phyloP scores from a whole-genome alignment of 768 basidiomycete genomes.

The Tulasnella calospora region DNA sequence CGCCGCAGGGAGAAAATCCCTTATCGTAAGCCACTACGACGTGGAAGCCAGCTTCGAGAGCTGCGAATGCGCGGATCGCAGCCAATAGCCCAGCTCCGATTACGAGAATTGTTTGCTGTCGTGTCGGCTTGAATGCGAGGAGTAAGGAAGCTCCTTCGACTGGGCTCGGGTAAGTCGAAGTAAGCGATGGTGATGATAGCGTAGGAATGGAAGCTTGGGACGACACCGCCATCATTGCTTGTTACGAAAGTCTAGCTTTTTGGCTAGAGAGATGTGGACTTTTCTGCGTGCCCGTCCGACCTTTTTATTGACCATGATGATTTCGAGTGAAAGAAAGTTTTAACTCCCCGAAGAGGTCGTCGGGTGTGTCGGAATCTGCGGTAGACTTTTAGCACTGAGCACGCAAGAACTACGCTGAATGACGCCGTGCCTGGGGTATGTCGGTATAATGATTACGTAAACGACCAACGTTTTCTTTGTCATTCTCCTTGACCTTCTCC shows the following conservation, averaged over 20 bases:
- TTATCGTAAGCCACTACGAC: slow-evolving; percentile 63
- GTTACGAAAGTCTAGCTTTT: background rate
- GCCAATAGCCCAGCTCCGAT: slow-evolving; percentile 76
- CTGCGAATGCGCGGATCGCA: slow-evolving; percentile 74
- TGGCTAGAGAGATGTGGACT: background rate
- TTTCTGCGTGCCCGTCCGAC: background rate
- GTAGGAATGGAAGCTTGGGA: background rate
- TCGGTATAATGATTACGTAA: background rate
- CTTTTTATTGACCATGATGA: background rate
- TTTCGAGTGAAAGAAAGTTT: background rate
- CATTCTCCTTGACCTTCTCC: background rate
- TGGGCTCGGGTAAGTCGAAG: slow-evolving; percentile 31
- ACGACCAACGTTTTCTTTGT: slow-evolving; percentile 9
- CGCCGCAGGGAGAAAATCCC: slow-evolving; percentile 56
- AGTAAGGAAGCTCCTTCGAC: slow-evolving; percentile 65
- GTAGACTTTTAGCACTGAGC: background rate
- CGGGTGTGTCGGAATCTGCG: background rate
- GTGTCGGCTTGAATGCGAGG: slow-evolving; percentile 62
- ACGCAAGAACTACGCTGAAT: slow-evolving; percentile 14
- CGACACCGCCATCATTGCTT: background rate
- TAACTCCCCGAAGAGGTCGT: slow-evolving; percentile 3
- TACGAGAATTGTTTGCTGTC: slow-evolving; percentile 53
- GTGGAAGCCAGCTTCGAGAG: slow-evolving; percentile 70
- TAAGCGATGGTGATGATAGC: background rate
- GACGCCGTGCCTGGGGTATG: background rate